A percentile compares a stretch with the other conserved stretches of the same genome.
phyloP scores from a whole-genome alignment of 2,329 filamentous ascomycete genomes.

The Monilinia laxa region DNA sequence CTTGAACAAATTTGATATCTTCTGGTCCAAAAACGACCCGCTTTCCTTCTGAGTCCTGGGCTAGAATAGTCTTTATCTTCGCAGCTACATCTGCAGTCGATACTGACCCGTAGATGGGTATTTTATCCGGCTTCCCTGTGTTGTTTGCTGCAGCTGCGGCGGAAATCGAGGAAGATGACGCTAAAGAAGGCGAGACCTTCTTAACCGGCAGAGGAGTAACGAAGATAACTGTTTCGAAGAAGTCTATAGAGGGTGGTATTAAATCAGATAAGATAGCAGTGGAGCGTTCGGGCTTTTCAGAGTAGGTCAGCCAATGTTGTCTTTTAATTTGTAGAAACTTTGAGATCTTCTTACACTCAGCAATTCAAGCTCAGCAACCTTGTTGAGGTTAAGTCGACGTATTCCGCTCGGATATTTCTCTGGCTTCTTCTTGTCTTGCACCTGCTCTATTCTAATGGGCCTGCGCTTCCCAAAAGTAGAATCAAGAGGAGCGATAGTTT shows the following conservation, averaged over 20 bases:
- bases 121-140: slow-evolving; percentile 30
- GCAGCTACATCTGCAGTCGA: slow-evolving; percentile 52
- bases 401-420: neutral
- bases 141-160: slow-evolving; percentile 41
- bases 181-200: slow-evolving; percentile 37
- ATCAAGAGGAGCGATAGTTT: slow-evolving; percentile 41
- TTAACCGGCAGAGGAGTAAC: slow-evolving; percentile 44
- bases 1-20: slow-evolving; percentile 50
- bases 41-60: slow-evolving; percentile 51
- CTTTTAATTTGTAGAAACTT: slow-evolving; percentile 14
- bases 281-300: slow-evolving; percentile 33
- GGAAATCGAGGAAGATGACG: slow-evolving; percentile 33
- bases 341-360: slow-evolving; percentile 33
- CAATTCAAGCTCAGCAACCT: slow-evolving; percentile 29
- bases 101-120: slow-evolving; percentile 52
- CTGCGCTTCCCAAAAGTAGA: slow-evolving; percentile 37
- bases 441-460: slow-evolving; percentile 44
- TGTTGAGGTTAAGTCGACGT: slow-evolving; percentile 12
- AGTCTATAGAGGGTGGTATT: slow-evolving; percentile 36
- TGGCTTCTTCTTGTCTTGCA: slow-evolving; percentile 14
- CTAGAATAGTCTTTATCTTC: slow-evolving; percentile 49
- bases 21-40: slow-evolving; percentile 50
- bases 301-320: slow-evolving; percentile 24
- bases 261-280: slow-evolving; percentile 32
- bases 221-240: slow-evolving; percentile 35